Conservation (phyloP, 371 early-diverging fungal genomes). For the Mucor velutinosus region DNA sequence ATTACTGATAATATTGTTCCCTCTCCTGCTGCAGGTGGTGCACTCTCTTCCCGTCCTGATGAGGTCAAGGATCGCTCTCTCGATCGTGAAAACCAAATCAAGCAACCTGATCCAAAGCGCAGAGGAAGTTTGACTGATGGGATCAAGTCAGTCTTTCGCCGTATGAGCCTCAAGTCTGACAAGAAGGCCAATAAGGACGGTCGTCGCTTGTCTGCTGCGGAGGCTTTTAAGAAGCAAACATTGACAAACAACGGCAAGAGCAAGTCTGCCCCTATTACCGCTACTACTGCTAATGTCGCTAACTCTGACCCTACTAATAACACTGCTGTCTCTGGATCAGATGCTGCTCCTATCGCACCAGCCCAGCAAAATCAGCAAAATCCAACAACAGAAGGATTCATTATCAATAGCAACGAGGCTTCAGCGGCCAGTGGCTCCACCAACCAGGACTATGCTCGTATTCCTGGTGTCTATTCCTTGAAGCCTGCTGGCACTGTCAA, state of each 20-base stretch:
- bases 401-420: background rate
- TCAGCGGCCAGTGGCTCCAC: background rate
- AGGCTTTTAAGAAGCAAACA: conserved; percentile 9
- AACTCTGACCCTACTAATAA: background rate
- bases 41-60: background rate
- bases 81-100: background rate
- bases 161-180: background rate
- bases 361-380: background rate
- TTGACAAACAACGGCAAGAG: background rate
- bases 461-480: conserved; percentile 1
- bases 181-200: background rate
- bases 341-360: background rate
- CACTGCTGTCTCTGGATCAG: background rate
- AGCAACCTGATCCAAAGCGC: background rate
- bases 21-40: background rate
- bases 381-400: background rate
- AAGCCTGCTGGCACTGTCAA: conserved; percentile 1
- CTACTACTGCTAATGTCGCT: background rate
- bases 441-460: background rate
- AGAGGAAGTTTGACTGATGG: background rate
- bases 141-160: conserved; percentile 7
- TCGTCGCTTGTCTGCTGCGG: conserved; percentile 15
- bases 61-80: conserved; percentile 11
- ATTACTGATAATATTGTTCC: conserved; percentile 11
- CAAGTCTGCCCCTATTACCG: background rate